These are phyloP conservation scores for Kwoniella botswanensis DNA, from an alignment of 768 basidiomycete genomes.

Conservation along the genomic window DNA sequence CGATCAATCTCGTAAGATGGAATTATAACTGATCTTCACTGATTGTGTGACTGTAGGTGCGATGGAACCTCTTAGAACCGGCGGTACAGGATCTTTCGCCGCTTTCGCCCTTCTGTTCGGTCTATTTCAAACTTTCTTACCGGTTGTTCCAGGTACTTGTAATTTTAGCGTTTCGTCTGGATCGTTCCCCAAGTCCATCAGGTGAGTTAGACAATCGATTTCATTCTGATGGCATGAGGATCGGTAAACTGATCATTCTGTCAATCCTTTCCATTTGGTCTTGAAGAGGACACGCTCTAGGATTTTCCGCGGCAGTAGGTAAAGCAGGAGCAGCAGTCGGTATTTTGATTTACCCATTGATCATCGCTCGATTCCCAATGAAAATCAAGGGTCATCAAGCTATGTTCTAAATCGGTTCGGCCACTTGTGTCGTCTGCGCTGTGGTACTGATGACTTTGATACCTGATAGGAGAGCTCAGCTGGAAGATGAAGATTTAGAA, in stretches of 20 bases:
- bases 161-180: slow-evolving; percentile 11
- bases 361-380: slow-evolving; percentile 10
- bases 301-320: slow-evolving; percentile 7
- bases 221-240: too few species aligned
- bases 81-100: slow-evolving; percentile 9
- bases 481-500: slow-evolving; percentile 15
- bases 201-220: neutral
- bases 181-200: slow-evolving; percentile 11
- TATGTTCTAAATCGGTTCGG: slow-evolving; percentile 16
- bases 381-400: slow-evolving; percentile 18
- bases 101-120: slow-evolving; percentile 11
- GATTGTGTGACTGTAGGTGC: neutral
- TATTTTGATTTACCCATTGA: slow-evolving; percentile 12
- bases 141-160: slow-evolving; percentile 11
- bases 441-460: slow-evolving; percentile 9
- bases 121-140: slow-evolving; percentile 12
- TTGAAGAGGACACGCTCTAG: slow-evolving; percentile 10
- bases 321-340: slow-evolving; percentile 17
- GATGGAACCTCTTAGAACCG: slow-evolving; percentile 14
- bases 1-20: neutral
- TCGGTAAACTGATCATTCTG: neutral
- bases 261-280: neutral
- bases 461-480: slow-evolving; percentile 12
- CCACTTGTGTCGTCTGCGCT: slow-evolving; percentile 7
- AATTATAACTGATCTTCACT: neutral